phyloP scores from a whole-genome alignment of 2,329 filamentous ascomycete species.

The Colletotrichum zoysiae region DNA sequence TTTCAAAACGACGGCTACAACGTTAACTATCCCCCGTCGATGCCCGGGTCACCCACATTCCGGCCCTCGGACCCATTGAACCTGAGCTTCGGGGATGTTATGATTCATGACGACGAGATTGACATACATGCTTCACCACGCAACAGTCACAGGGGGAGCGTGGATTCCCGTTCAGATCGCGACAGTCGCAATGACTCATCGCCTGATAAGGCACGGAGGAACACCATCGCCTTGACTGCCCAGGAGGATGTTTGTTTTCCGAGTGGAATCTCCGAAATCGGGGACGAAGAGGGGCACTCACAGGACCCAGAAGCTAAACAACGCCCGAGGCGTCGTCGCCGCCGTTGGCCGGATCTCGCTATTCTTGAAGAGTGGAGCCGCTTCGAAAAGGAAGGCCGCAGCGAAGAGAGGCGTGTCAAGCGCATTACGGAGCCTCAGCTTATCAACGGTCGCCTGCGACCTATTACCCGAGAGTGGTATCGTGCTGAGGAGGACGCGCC shows the following conservation, averaged over 20 bases:
- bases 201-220: slow-evolving; percentile 55
- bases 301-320: slow-evolving; percentile 52
- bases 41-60: slow-evolving; percentile 71
- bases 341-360: slow-evolving; percentile 87
- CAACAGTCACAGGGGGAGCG: slow-evolving; percentile 47
- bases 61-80: slow-evolving; percentile 63
- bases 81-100: slow-evolving; percentile 75
- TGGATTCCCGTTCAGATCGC: slow-evolving; percentile 49
- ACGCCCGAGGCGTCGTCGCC: slow-evolving; percentile 63
- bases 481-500: slow-evolving; percentile 89
- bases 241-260: slow-evolving; percentile 96
- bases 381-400: slow-evolving; percentile 89
- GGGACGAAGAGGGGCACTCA: slow-evolving; percentile 76
- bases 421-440: slow-evolving; percentile 95
- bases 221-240: slow-evolving; percentile 72
- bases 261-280: slow-evolving; percentile 82
- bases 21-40: slow-evolving; percentile 77
- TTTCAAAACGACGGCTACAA: slow-evolving; percentile 65
- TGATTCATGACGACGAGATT: slow-evolving; percentile 75
- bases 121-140: slow-evolving; percentile 51
- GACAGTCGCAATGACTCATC: slow-evolving; percentile 43
- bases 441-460: slow-evolving; percentile 88
- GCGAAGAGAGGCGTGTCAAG: slow-evolving; percentile 85
- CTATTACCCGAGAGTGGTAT: slow-evolving; percentile 85
- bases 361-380: slow-evolving; percentile 90